These are phyloP conservation scores for Hypericum androsaemum DNA, from an alignment of 345 rosid genomes.

Conservation along the genomic window DNA sequence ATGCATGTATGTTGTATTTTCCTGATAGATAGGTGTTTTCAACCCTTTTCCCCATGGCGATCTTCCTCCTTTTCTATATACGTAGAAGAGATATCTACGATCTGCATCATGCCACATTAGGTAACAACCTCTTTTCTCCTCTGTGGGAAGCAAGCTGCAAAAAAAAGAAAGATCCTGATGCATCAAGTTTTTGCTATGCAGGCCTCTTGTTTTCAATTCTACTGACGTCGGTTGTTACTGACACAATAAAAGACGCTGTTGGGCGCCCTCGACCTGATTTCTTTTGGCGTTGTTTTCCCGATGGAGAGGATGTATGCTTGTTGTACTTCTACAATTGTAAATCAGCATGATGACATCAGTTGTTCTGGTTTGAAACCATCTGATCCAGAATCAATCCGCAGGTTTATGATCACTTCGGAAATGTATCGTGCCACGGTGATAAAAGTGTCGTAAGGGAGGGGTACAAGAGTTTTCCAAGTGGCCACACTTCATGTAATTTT, in stretches of 20 bases:
- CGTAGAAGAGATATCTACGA: conserved; percentile 76
- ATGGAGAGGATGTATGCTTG: conserved; percentile 68
- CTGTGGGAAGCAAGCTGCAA: neutral
- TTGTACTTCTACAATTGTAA: too few species aligned
- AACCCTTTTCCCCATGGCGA: conserved; percentile 48
- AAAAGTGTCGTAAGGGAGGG: conserved; percentile 64
- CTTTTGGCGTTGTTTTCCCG: conserved; percentile 95
- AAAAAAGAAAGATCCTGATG: conserved; percentile 8
- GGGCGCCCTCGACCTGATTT: conserved; percentile 94
- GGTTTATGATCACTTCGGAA: conserved; percentile 56
- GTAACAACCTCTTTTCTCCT: conserved; percentile 23
- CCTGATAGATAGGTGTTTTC: conserved; percentile 39
- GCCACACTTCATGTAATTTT: conserved; percentile 69
- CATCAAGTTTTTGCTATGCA: conserved; percentile 18
- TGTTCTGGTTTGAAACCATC: conserved; percentile 11
- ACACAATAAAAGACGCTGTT: conserved; percentile 68
- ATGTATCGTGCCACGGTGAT: conserved; percentile 74
- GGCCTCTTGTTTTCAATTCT: conserved; percentile 67
- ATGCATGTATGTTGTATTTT: conserved; percentile 7
- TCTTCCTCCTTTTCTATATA: conserved; percentile 44
- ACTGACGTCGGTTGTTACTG: conserved; percentile 63
- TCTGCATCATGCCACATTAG: conserved; percentile 79
- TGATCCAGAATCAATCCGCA: conserved; percentile 18
- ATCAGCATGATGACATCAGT: too few species aligned
- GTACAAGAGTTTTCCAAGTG: conserved; percentile 88